These are phyloP conservation scores for Pseudonitzschia pungens DNA, from an alignment of 108 stramenopile species.

Conservation along the genomic window DNA sequence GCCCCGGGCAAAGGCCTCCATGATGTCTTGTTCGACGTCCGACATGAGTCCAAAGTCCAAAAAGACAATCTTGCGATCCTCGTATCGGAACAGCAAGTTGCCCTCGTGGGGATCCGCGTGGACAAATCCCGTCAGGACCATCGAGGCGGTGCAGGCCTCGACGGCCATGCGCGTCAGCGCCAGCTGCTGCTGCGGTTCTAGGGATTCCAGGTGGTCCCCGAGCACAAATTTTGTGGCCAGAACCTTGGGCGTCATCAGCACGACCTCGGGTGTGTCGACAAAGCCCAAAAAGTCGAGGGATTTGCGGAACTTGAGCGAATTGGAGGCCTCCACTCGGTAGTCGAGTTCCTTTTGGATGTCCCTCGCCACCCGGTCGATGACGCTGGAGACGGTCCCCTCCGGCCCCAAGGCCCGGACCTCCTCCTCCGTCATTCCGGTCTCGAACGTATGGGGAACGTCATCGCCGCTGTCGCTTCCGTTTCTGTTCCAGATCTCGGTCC, in stretches of 20 bases:
- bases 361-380: slow-evolving; percentile 18
- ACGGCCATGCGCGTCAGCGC: slow-evolving; percentile 25
- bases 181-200: background rate
- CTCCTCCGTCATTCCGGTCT: slow-evolving; percentile 13
- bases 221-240: slow-evolving; percentile 20
- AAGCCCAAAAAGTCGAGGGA: slow-evolving; percentile 7
- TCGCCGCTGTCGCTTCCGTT: background rate
- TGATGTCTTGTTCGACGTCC: slow-evolving; percentile 18
- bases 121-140: slow-evolving; percentile 31
- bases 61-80: slow-evolving; percentile 19
- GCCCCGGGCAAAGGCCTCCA: slow-evolving; percentile 31
- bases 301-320: slow-evolving; percentile 8
- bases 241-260: slow-evolving; percentile 4
- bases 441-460: background rate
- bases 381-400: slow-evolving; percentile 4
- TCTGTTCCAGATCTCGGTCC: background rate
- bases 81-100: slow-evolving; percentile 19
- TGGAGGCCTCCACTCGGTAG: slow-evolving; percentile 24
- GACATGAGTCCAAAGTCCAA: slow-evolving; percentile 33
- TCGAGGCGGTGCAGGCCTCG: slow-evolving; percentile 22
- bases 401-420: background rate
- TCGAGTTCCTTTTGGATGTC: slow-evolving; percentile 21
- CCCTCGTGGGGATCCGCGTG: slow-evolving; percentile 41
- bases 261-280: slow-evolving; percentile 15
- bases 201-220: slow-evolving; percentile 16